Percentiles rank a stretch among this genome's conserved stretches.
These are phyloP conservation scores for Malassezia equina DNA, from an alignment of 1,284 basidiomycete species.

Conservation along the genomic window DNA sequence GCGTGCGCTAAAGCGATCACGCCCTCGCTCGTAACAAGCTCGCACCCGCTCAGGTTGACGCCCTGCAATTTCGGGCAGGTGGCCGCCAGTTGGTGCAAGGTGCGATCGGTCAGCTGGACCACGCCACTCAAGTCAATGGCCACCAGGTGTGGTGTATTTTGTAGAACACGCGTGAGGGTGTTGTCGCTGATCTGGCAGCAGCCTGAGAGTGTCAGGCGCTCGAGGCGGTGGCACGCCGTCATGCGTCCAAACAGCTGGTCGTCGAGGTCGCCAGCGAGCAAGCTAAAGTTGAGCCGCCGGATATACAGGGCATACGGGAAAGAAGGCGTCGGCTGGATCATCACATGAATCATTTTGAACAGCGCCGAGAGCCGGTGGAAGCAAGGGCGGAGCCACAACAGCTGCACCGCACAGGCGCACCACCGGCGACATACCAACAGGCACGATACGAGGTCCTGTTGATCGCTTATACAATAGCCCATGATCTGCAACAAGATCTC, in stretches of 20 bases:
- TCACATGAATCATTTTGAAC: conserved; percentile 52
- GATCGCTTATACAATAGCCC: conserved; percentile 67
- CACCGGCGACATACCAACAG: conserved; percentile 73
- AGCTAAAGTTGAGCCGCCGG: conserved; percentile 78
- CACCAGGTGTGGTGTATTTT: conserved; percentile 64
- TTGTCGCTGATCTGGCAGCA: conserved; percentile 65
- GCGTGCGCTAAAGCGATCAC: conserved; percentile 67
- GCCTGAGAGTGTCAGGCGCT: conserved; percentile 80
- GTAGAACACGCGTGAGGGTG: conserved; percentile 61
- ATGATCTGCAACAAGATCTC: conserved; percentile 90
- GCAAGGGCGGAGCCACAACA: conserved; percentile 85
- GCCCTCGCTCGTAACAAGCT: conserved; percentile 66
- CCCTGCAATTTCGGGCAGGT: conserved; percentile 74
- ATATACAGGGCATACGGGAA: conserved; percentile 83
- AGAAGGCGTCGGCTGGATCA: conserved; percentile 52
- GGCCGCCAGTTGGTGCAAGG: conserved; percentile 28
- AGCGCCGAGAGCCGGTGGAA: conserved; percentile 64
- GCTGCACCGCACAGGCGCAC: conserved; percentile 89
- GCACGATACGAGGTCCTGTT: conserved; percentile 55
- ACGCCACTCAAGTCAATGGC: conserved; percentile 70
- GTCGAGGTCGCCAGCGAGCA: conserved; percentile 61
- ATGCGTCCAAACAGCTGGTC: conserved; percentile 70
- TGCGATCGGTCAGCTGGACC: conserved; percentile 40
- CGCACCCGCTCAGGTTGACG: conserved; percentile 79
- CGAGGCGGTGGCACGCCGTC: conserved; percentile 67